A percentile compares a stretch with the other conserved stretches of the same genome.
Evolutionary conservation across 139 green algal species (phyloP).

Genomic region (Chlamydomonas urium): DNA sequence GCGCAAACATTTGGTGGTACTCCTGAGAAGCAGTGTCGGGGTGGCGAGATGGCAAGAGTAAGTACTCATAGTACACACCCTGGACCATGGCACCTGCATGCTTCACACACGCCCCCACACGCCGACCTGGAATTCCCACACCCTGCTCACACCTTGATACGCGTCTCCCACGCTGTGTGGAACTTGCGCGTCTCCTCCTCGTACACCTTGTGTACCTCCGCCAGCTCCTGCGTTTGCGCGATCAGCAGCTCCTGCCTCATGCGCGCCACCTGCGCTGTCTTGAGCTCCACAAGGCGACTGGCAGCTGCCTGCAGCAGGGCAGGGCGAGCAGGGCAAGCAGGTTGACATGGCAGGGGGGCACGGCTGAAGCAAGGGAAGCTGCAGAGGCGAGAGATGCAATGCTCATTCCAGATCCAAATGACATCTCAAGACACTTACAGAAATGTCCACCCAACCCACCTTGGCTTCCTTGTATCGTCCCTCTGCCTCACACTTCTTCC

Average conservation of each 20-base stretch:
- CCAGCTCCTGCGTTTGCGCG: slow-evolving; percentile 27
- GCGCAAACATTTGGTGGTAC: neutral
- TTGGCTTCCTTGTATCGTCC: slow-evolving; percentile 41
- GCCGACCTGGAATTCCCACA: slow-evolving; percentile 12
- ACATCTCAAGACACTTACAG: too few relatives aligned
- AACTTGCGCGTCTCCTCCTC: slow-evolving; percentile 41
- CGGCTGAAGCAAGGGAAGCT: neutral
- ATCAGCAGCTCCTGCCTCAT: slow-evolving; percentile 2
- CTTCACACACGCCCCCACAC: neutral
- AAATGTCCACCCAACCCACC: too few relatives aligned
- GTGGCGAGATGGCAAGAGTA: neutral
- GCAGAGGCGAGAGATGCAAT: neutral
- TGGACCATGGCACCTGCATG: neutral
- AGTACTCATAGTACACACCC: neutral
- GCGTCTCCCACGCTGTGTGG: slow-evolving; percentile 17
- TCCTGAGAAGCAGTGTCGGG: neutral
- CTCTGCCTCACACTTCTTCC: slow-evolving; percentile 34
- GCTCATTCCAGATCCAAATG: neutral
- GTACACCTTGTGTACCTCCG: slow-evolving; percentile 35
- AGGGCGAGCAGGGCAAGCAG: too few relatives aligned
- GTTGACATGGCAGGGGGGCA: too few relatives aligned
- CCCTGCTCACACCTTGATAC: slow-evolving; percentile 8
- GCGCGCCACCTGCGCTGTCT: slow-evolving; percentile 33
- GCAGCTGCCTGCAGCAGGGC: too few relatives aligned
- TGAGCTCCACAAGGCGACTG: slow-evolving; percentile 28